Conservation (phyloP, 164 flowering plant species). For the Dillenia turbinata region DNA sequence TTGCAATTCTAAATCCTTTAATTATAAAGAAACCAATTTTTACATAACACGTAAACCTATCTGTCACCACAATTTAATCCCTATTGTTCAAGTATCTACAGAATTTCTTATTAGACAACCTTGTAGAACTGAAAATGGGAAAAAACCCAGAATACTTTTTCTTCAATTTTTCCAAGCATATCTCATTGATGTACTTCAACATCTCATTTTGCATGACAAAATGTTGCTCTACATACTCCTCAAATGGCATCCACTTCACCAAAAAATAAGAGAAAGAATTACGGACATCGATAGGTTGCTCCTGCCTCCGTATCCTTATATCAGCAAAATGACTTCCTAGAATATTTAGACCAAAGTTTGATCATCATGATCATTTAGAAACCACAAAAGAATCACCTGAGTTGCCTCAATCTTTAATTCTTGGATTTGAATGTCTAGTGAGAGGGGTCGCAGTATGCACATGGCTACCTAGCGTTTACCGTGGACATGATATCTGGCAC, state of each 20-base stretch:
- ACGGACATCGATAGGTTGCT: background rate
- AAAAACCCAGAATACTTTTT: constrained; percentile 41
- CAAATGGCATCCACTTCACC: constrained; percentile 79
- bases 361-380: background rate
- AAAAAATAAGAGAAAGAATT: background rate
- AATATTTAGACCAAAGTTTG: background rate
- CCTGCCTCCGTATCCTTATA: background rate
- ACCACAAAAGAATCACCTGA: constrained; percentile 29
- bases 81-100: constrained; percentile 32
- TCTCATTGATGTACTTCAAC: constrained; percentile 26
- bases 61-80: too few relatives aligned
- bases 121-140: constrained; percentile 21
- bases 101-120: constrained; percentile 17
- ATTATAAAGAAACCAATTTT: too few relatives aligned
- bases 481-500: too few relatives aligned
- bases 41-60: too few relatives aligned
- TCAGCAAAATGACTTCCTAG: background rate
- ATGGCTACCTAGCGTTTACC: too few relatives aligned
- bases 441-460: constrained; percentile 60
- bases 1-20: too few relatives aligned
- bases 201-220: constrained; percentile 29
- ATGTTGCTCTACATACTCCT: constrained; percentile 58
- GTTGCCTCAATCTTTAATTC: constrained; percentile 64
- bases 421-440: constrained; percentile 58
- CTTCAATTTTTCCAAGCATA: constrained; percentile 43